phyloP scores from a whole-genome alignment of 1,139 yeast species.

The Kodamaea sp. region DNA sequence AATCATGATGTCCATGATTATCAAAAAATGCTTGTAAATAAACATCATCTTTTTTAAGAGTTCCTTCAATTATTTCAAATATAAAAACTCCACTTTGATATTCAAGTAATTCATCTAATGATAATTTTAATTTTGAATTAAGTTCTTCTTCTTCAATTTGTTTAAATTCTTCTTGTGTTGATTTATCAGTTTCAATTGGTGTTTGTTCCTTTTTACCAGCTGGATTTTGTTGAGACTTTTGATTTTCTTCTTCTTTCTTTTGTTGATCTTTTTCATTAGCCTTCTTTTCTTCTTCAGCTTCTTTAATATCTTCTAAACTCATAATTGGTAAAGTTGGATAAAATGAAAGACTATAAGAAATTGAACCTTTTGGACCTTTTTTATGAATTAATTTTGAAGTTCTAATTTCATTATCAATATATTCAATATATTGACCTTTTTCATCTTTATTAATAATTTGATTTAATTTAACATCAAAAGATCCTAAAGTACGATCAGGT shows the following conservation, averaged over 20 bases:
- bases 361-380: slow-evolving; percentile 77
- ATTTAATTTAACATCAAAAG: slow-evolving; percentile 63
- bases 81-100: slow-evolving; percentile 76
- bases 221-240: slow-evolving; percentile 24
- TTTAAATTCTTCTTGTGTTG: slow-evolving; percentile 23
- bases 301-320: slow-evolving; percentile 68
- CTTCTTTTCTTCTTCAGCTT: slow-evolving; percentile 41
- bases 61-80: slow-evolving; percentile 59
- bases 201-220: slow-evolving; percentile 20
- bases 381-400: slow-evolving; percentile 61
- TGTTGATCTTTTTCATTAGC: slow-evolving; percentile 23
- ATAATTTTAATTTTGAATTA: slow-evolving; percentile 48
- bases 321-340: slow-evolving; percentile 77
- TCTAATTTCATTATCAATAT: slow-evolving; percentile 53
- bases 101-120: slow-evolving; percentile 58
- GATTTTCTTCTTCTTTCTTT: slow-evolving; percentile 20
- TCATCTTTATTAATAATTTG: slow-evolving; percentile 69
- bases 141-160: slow-evolving; percentile 30
- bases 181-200: slow-evolving; percentile 17
- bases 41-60: slow-evolving; percentile 48
- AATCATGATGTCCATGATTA: slow-evolving; percentile 62
- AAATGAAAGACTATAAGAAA: slow-evolving; percentile 72
- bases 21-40: slow-evolving; percentile 76
- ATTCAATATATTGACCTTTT: slow-evolving; percentile 60
- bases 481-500: slow-evolving; percentile 83